These are phyloP conservation scores for Saposhnikovia divaricata DNA, from an alignment of 129 eudicot species.

Conservation along the genomic window DNA sequence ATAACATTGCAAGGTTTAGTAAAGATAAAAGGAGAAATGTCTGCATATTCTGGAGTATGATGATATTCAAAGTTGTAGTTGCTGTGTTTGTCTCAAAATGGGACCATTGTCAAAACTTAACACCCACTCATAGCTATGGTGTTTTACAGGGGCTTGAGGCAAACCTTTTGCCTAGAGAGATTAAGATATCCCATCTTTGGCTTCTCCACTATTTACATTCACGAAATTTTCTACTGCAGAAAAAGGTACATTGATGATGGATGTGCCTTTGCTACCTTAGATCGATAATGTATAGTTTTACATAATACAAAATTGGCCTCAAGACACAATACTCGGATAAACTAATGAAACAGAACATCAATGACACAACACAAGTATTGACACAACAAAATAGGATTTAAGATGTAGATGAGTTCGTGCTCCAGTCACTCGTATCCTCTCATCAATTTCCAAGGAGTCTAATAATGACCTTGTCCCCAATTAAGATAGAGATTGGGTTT, in stretches of 20 bases:
- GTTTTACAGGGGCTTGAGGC: constrained; percentile 35
- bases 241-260: neutral
- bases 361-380: too few species aligned
- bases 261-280: constrained; percentile 36
- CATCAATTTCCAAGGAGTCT: too few species aligned
- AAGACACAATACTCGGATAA: too few species aligned
- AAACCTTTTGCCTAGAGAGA: constrained; percentile 69
- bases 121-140: constrained; percentile 45
- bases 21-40: neutral
- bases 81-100: constrained; percentile 47
- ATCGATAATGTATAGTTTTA: neutral
- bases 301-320: too few species aligned
- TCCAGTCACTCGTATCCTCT: too few species aligned
- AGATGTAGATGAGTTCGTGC: too few species aligned
- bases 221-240: neutral
- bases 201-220: neutral
- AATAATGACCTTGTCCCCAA: too few species aligned
- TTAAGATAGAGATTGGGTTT: too few species aligned
- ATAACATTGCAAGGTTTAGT: neutral
- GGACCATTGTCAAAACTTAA: constrained; percentile 41
- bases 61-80: constrained; percentile 24
- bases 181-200: constrained; percentile 54
- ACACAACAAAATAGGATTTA: too few species aligned
- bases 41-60: neutral
- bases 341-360: too few species aligned